Percentiles rank a stretch among this genome's conserved stretches.
phyloP scores from a whole-genome alignment of 2,329 filamentous ascomycete genomes.

The Lachnellula subtilissima region DNA sequence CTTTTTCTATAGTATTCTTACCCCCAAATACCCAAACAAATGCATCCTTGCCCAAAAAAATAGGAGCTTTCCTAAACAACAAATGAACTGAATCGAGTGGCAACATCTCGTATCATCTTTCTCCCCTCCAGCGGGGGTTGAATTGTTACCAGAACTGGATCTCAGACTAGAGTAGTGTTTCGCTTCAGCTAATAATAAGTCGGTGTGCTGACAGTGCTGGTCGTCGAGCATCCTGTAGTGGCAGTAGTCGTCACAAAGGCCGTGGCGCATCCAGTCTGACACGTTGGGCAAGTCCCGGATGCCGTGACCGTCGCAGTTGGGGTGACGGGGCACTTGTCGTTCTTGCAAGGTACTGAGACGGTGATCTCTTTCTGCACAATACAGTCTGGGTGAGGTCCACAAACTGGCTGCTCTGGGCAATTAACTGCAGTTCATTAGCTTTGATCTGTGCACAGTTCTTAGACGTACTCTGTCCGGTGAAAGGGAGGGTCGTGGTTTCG shows the following conservation, averaged over 20 bases:
- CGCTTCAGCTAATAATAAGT: background rate
- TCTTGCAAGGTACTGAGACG: constrained; percentile 9
- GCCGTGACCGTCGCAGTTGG: constrained; percentile 19
- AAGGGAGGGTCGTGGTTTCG: constrained; percentile 14
- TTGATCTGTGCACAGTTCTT: background rate
- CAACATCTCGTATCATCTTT: too few species aligned
- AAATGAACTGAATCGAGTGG: too few species aligned
- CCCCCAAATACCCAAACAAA: too few species aligned
- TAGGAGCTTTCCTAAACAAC: too few species aligned
- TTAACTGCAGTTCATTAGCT: constrained; percentile 7
- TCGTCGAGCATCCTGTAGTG: background rate
- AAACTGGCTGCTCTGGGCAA: constrained; percentile 9
- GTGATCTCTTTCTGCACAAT: constrained; percentile 7
- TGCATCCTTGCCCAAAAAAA: too few species aligned
- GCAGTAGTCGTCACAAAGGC: constrained; percentile 7
- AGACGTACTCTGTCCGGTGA: constrained; percentile 10
- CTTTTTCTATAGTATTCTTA: background rate
- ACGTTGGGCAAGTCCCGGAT: constrained; percentile 10
- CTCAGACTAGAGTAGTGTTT: background rate
- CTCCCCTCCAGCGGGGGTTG: too few species aligned
- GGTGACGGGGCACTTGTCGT: constrained; percentile 16
- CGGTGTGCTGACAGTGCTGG: background rate
- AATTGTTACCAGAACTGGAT: background rate
- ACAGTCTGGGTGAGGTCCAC: constrained; percentile 11
- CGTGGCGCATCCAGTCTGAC: constrained; percentile 14